A percentile compares a stretch with the other conserved stretches of the same genome.
phyloP scores from a whole-genome alignment of 805 yeast species.

The Candida coquimbonensis region DNA sequence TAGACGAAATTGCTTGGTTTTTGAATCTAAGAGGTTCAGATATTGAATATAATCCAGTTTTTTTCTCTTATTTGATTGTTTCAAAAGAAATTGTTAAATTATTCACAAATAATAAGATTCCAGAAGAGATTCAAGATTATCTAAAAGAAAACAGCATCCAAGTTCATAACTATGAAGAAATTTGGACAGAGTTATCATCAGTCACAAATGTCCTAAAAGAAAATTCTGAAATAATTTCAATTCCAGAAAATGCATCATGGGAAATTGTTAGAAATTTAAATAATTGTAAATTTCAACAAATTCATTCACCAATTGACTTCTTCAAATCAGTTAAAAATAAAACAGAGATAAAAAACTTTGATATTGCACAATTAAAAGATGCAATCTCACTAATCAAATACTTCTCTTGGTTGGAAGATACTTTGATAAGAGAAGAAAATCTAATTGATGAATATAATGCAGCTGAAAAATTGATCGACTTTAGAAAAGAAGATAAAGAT shows the following conservation, averaged over 20 bases:
- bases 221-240: conserved; percentile 30
- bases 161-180: conserved; percentile 45
- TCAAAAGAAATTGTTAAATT: conserved; percentile 37
- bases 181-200: conserved; percentile 49
- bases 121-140: conserved; percentile 31
- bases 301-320: conserved; percentile 54
- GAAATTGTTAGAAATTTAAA: conserved; percentile 49
- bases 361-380: conserved; percentile 74
- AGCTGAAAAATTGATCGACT: conserved; percentile 47
- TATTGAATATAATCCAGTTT: conserved; percentile 81
- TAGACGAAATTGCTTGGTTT: conserved; percentile 91
- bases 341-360: conserved; percentile 66
- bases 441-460: conserved; percentile 60
- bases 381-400: conserved; percentile 70
- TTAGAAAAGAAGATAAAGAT: conserved; percentile 46
- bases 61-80: conserved; percentile 56
- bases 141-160: conserved; percentile 38
- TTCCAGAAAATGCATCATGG: conserved; percentile 62
- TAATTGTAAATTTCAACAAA: conserved; percentile 29
- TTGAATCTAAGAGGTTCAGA: conserved; percentile 81
- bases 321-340: conserved; percentile 73
- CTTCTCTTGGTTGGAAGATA: conserved; percentile 75
- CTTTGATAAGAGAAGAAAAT: conserved; percentile 34
- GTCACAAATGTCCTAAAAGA: conserved; percentile 17
- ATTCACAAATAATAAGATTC: conserved; percentile 44